phyloP scores from a whole-genome alignment of 495 filamentous ascomycete species.

The Penicillium pancosmium region DNA sequence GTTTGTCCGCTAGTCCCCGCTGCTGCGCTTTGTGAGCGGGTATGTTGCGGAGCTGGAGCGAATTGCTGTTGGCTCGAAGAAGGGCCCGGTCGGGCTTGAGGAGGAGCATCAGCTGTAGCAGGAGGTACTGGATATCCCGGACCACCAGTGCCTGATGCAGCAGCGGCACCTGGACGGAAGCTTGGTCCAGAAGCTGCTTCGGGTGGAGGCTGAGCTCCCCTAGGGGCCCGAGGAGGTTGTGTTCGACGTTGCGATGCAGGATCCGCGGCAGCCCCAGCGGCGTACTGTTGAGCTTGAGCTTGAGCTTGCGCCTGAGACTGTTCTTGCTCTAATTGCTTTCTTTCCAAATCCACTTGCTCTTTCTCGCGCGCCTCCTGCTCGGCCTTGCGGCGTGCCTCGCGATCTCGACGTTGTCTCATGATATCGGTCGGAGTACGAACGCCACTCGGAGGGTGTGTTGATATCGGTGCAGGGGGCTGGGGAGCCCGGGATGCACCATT shows the following conservation, averaged over 20 bases:
- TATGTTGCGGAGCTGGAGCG: slow-evolving; percentile 25
- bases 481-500: slow-evolving; percentile 52
- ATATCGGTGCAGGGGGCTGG: slow-evolving; percentile 51
- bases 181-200: slow-evolving; percentile 13
- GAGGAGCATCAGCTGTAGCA: slow-evolving; percentile 8
- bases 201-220: slow-evolving; percentile 29
- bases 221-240: slow-evolving; percentile 27
- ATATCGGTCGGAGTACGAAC: slow-evolving; percentile 67
- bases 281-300: slow-evolving; percentile 36
- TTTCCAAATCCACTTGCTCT: slow-evolving; percentile 57
- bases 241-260: slow-evolving; percentile 46
- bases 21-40: slow-evolving; percentile 33
- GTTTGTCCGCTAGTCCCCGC: slow-evolving; percentile 26
- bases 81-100: slow-evolving; percentile 20
- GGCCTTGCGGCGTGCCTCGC: slow-evolving; percentile 67
- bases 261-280: slow-evolving; percentile 63
- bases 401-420: slow-evolving; percentile 70
- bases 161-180: slow-evolving; percentile 13
- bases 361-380: slow-evolving; percentile 55
- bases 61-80: slow-evolving; percentile 37
- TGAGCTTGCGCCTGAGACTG: slow-evolving; percentile 32
- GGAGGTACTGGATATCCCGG: slow-evolving; percentile 23
- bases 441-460: slow-evolving; percentile 45
- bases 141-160: slow-evolving; percentile 17
- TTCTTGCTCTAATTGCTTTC: slow-evolving; percentile 57